These are phyloP conservation scores for Triticum turgidum DNA, from an alignment of 176 grass and related monocot species.

Conservation along the genomic window DNA sequence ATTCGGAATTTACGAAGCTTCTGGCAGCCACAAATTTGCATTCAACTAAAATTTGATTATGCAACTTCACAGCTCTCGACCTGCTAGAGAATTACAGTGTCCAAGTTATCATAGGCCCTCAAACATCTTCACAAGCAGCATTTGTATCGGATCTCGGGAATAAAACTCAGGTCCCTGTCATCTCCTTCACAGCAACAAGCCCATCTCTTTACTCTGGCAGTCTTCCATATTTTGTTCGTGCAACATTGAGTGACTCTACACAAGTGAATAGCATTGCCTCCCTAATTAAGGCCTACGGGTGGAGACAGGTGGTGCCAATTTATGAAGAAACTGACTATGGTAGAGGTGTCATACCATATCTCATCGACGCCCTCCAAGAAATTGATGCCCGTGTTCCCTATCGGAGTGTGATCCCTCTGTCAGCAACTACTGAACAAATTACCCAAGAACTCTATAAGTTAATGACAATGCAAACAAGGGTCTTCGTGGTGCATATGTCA, in stretches of 20 bases:
- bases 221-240: slow-evolving; percentile 47
- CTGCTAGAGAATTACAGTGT: slow-evolving; percentile 46
- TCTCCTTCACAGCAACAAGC: slow-evolving; percentile 55
- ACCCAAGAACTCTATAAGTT: slow-evolving; percentile 50
- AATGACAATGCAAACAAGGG: slow-evolving; percentile 61
- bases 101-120: slow-evolving; percentile 51
- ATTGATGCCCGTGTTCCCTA: slow-evolving; percentile 26
- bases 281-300: slow-evolving; percentile 48
- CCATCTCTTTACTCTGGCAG: slow-evolving; percentile 28
- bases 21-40: not conserved
- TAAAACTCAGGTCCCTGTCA: slow-evolving; percentile 44
- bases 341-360: slow-evolving; percentile 46
- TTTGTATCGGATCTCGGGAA: slow-evolving; percentile 48
- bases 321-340: slow-evolving; percentile 55
- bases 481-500: slow-evolving; percentile 59
- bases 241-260: slow-evolving; percentile 41
- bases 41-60: not conserved
- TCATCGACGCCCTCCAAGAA: slow-evolving; percentile 40
- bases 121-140: slow-evolving; percentile 50
- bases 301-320: slow-evolving; percentile 50
- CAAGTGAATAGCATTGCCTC: slow-evolving; percentile 45
- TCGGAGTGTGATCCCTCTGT: slow-evolving; percentile 21
- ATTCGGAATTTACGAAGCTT: not conserved
- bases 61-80: slow-evolving; percentile 31
- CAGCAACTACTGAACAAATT: slow-evolving; percentile 38